Evolutionary conservation across 441 rosid species (phyloP), one percentile per base, ranked within the genome.

Genomic region (Erysimum pusillum): DNA sequence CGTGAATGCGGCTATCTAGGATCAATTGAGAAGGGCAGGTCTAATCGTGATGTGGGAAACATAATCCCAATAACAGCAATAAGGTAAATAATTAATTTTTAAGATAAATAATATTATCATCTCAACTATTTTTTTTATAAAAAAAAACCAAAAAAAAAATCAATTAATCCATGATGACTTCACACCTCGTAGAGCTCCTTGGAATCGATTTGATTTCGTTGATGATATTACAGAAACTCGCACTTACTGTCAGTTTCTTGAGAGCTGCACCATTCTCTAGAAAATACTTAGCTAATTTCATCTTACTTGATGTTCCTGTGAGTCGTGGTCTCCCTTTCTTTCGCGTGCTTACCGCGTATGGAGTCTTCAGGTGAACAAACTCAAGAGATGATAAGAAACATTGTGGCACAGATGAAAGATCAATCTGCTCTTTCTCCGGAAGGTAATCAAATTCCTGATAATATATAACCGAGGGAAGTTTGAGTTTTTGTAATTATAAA

Each of bases 241-340:
- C 2, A 71, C 48, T 57, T 38, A 77, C 22, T 2, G 34, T 58
- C 54, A 78, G 69, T 67, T 35, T 60, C 53, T 60, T 60, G 44
- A 78, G 77, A 60, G 64, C 17, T 61, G 51, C 52, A 67, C 53
- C 48, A 45, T 79, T 74, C 44, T 63, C 34, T 15, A 69, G 13
- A 57, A 74, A 79, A 15, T 74, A 79, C 31, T 68, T 68, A 45
- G 66, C 66, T 62, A 78, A 3, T 67, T 73, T 78, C 77, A 22
- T 73, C 64, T 78, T 53, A 59, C 52, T 73, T 10, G 59, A 6
- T 13, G 74, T 60, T 67, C 69, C 74, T 0, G 22, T 20, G 12
- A 60, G 52, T n/a, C n/a, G n/a, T 8, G 67, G 76, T 28, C 2
- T 44, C 32, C 67, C 74, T 67, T 56, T 17, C 46, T 58, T 48